Base-by-base conservation (phyloP, 176 grass and related monocot genomes). In the Dendrocalamus sinicus region DNA sequence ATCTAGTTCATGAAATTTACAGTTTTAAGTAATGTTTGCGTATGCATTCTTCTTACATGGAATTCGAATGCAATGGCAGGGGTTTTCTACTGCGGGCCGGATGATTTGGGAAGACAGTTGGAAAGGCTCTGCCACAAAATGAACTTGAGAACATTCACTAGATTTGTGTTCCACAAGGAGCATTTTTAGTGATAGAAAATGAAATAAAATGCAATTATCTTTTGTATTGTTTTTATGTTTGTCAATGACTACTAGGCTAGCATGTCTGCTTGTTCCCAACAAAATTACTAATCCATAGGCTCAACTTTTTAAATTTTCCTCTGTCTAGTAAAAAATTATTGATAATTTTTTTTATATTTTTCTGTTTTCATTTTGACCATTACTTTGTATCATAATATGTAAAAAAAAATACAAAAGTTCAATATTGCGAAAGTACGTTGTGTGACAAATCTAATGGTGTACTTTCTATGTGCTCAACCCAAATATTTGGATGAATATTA, bases 121-220 rank as follows among this genome's bases (percentile, higher is more conserved):
- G 70, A 88, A 65, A 67, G 67, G 53, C 75, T 91, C 14, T 88
- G 86, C n/a, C 77, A 91, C 47, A 58, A 82, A 67, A 85, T 88
- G 71, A 91, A 67, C 37, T 73, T 26, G 24, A 85, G 69, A 61
- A 88, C 82, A 47, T 78, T 70, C 28, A 83, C 90, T 11, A 72
- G 78, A 88, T 91, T 91, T 91, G 81, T 91, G 26, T 88, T 91
- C 64, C 90, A 91, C 82, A 91, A 91, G 66, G 86, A 91, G 52
- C 82, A 73, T 61, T 91, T 85, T 62, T 91, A 73, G 53, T 30
- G 32, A 48, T 41, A 71, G 66, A n/a, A 58, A 76, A 43, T 10
- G 12, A 14, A 35, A 68, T 11, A 9, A 41, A 41, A 26, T 46
- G 19, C 1, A 1, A 75, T 11, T 63, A 48, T 5, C 53, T 7